A percentile compares a stretch with the other conserved stretches of the same genome.
These are phyloP conservation scores for Austropuccinia psidii DNA, from an alignment of 1,284 basidiomycete species.

Conservation along the genomic window DNA sequence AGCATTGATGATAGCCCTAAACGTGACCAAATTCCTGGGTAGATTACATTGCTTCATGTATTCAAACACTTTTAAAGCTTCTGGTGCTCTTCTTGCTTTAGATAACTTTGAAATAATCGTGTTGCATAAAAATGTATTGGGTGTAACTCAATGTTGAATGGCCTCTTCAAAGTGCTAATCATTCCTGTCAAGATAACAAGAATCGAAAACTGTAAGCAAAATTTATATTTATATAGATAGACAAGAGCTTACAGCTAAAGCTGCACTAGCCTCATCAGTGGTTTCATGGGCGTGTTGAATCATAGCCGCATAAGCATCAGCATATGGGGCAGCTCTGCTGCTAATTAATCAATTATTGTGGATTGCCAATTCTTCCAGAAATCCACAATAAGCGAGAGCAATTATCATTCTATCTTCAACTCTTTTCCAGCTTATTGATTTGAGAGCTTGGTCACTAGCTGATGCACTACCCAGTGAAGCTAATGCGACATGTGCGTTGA, in stretches of 20 bases:
- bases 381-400: conserved; percentile 68
- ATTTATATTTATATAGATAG: neutral
- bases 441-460: neutral
- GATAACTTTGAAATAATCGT: conserved; percentile 90
- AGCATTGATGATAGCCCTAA: conserved; percentile 83
- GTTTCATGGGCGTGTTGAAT: conserved; percentile 81
- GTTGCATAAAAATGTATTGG: conserved; percentile 84
- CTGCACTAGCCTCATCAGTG: conserved; percentile 82
- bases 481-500: conserved; percentile 22
- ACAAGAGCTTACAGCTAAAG: conserved; percentile 51
- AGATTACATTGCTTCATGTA: conserved; percentile 60
- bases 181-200: neutral
- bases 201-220: neutral
- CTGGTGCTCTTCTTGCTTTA: conserved; percentile 81
- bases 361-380: conserved; percentile 67
- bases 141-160: conserved; percentile 60
- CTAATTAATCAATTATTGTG: conserved; percentile 72
- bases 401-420: conserved; percentile 84
- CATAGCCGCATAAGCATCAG: conserved; percentile 83
- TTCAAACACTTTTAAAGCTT: conserved; percentile 74
- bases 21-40: conserved; percentile 76
- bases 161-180: conserved; percentile 67
- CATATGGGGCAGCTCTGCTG: conserved; percentile 66
- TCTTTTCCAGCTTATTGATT: conserved; percentile 56
- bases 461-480: conserved; percentile 16